These are phyloP conservation scores for Cercospora citrullina DNA, from an alignment of 2,329 filamentous ascomycete genomes.

Conservation along the genomic window DNA sequence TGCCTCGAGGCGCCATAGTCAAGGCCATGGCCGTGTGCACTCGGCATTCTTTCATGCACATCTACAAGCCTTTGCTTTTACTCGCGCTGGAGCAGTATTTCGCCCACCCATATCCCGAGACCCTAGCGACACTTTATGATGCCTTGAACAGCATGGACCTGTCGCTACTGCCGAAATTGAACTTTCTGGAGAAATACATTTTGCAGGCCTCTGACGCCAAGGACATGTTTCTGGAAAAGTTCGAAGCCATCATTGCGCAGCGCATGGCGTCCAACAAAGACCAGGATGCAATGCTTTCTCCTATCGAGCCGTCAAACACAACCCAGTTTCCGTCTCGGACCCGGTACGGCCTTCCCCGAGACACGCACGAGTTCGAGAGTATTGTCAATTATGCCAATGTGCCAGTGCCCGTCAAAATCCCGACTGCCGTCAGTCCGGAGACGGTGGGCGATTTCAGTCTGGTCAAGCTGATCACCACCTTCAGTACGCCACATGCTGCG, in stretches of 20 bases:
- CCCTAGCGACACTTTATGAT: constrained; percentile 82
- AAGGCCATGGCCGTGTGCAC: constrained; percentile 99
- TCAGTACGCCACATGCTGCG: constrained; percentile 78
- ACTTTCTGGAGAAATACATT: constrained; percentile 78
- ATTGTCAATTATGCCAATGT: constrained; percentile 95
- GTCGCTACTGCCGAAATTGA: constrained; percentile 85
- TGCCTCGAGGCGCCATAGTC: constrained; percentile 88
- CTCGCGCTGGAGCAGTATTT: constrained; percentile 96
- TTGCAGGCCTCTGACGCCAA: constrained; percentile 89
- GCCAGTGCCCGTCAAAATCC: constrained; percentile 94
- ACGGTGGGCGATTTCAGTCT: constrained; percentile 97
- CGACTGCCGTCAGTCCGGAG: constrained; percentile 88
- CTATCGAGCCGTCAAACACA: constrained; percentile 30
- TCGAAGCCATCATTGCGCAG: constrained; percentile 88
- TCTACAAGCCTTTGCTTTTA: constrained; percentile 93
- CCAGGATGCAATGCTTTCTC: constrained; percentile 13
- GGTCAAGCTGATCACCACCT: constrained; percentile 95
- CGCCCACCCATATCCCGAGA: constrained; percentile 84
- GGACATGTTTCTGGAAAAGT: constrained; percentile 96
- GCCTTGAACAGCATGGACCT: constrained; percentile 96
- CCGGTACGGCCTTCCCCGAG: constrained; percentile 76
- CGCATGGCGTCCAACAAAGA: constrained; percentile 67
- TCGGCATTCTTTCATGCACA: constrained; percentile 93
- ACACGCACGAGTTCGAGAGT: constrained; percentile 97
- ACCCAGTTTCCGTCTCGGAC: constrained; percentile 52